These are phyloP conservation scores for Colletotrichum siamense DNA, from an alignment of 2,329 filamentous ascomycete genomes.

Conservation along the genomic window DNA sequence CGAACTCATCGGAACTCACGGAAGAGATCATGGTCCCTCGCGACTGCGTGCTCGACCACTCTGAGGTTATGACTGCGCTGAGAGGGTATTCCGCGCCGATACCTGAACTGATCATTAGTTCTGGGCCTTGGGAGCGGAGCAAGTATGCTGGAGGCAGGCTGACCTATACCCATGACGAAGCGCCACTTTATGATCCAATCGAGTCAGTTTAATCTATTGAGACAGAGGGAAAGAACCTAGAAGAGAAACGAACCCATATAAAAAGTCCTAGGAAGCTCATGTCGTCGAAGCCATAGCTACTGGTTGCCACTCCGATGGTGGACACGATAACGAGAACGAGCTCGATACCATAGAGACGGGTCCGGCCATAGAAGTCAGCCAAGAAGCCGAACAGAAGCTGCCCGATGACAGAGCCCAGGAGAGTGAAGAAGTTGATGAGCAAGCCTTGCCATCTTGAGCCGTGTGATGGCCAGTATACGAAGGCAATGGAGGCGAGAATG, in stretches of 20 bases:
- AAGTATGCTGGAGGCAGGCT: not conserved
- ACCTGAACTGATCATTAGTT: not conserved
- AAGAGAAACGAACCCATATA: constrained; percentile 42
- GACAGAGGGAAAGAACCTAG: not conserved
- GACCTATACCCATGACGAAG: constrained; percentile 60
- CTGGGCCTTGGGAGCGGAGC: not conserved
- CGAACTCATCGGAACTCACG: constrained; percentile 38
- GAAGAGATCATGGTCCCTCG: constrained; percentile 71
- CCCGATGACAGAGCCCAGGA: constrained; percentile 57
- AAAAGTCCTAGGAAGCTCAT: constrained; percentile 57
- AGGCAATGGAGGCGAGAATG: constrained; percentile 57
- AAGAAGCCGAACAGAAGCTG: constrained; percentile 59
- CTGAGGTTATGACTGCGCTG: constrained; percentile 70
- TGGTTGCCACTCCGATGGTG: constrained; percentile 61
- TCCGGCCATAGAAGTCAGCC: constrained; percentile 60
- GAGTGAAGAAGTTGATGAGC: constrained; percentile 58
- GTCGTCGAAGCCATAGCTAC: constrained; percentile 53
- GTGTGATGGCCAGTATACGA: constrained; percentile 56
- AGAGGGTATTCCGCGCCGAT: constrained; percentile 73
- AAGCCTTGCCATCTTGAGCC: constrained; percentile 48
- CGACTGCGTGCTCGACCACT: constrained; percentile 68
- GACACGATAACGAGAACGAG: constrained; percentile 61
- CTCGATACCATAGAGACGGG: constrained; percentile 61
- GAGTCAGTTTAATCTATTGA: not conserved
- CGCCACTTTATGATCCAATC: constrained; percentile 42